Evolutionary conservation across 371 early-diverging fungal genomes (phyloP), one percentile per base, ranked within the genome.

Genomic region (Mucor piriformis): DNA sequence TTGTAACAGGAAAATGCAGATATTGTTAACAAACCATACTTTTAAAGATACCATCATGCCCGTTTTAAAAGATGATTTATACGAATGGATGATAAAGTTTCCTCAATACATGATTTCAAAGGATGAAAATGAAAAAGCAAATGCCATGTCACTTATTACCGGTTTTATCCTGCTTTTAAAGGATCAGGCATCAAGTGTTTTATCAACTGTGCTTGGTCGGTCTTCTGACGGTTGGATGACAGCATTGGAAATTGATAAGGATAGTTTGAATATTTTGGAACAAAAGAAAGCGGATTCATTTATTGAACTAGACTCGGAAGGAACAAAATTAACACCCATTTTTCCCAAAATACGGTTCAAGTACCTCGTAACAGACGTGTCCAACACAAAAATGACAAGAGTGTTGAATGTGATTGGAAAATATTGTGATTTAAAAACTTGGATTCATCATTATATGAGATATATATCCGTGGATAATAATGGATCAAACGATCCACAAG

Each of bases 291-390:
- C 40, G 8, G 44, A 40, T 6, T 61, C 48, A 16, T 61, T 59
- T 25, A 64, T 74, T 32, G 70, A 77, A 12, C 37, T 81, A 21
- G 43, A 54, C 5, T 51, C 57, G 0, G 35, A 55, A 10, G 20
- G 42, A 4, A 43, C 54, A 15, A 49, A 29, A 54, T 10, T 50
- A 37, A 23, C 55, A 25, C 65, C 64, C n/a, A 42, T 62, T 2
- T 86, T 78, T 59, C 84, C 83, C 3, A 67, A 61, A 40, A 57
- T 74, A 8, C 79, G 73, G 7, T 83, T 84, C 54, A 74, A 70
- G 47, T 46, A 83, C 46, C 47, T 83, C 20, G 63, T 61, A 7
- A 70, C 77, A 2, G 79, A 80, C 29, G 50, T 58, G 21, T 66
- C 78, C 1, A 57, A 50, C 3, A 57, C 27, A 4, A 67, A 70